These are phyloP conservation scores for Gymnopus androsaceus DNA, from an alignment of 1,284 basidiomycete genomes.

Conservation along the genomic window DNA sequence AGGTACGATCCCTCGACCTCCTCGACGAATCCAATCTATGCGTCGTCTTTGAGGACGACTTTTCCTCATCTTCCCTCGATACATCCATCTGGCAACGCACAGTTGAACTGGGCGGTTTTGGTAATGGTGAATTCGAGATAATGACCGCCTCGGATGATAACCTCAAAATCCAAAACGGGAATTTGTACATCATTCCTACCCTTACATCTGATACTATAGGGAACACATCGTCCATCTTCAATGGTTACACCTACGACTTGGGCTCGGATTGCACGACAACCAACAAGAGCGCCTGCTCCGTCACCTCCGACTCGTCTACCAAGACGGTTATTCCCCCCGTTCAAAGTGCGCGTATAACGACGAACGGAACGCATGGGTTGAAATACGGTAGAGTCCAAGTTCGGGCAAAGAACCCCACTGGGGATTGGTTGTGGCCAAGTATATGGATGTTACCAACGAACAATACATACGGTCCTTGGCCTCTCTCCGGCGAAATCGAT, in stretches of 20 bases:
- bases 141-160: slow-evolving; percentile 77
- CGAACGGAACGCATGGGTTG: slow-evolving; percentile 37
- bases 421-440: slow-evolving; percentile 67
- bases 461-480: slow-evolving; percentile 81
- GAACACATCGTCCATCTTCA: slow-evolving; percentile 48
- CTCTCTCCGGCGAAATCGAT: slow-evolving; percentile 73
- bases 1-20: slow-evolving; percentile 33
- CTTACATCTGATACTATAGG: slow-evolving; percentile 73
- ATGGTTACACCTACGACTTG: slow-evolving; percentile 70
- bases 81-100: slow-evolving; percentile 60
- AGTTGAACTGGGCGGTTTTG: slow-evolving; percentile 82
- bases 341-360: slow-evolving; percentile 79
- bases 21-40: slow-evolving; percentile 53
- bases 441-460: slow-evolving; percentile 87
- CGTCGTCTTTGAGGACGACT: slow-evolving; percentile 73
- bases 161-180: slow-evolving; percentile 75
- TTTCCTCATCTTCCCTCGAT: slow-evolving; percentile 44
- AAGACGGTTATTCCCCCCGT: slow-evolving; percentile 75
- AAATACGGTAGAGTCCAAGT: slow-evolving; percentile 6
- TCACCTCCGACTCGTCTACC: slow-evolving; percentile 55
- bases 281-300: slow-evolving; percentile 53
- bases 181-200: slow-evolving; percentile 83
- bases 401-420: slow-evolving; percentile 5
- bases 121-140: slow-evolving; percentile 90
- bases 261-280: slow-evolving; percentile 28